Base-by-base conservation (phyloP, 2,329 filamentous ascomycete genomes). In the Fusarium buxicola region DNA sequence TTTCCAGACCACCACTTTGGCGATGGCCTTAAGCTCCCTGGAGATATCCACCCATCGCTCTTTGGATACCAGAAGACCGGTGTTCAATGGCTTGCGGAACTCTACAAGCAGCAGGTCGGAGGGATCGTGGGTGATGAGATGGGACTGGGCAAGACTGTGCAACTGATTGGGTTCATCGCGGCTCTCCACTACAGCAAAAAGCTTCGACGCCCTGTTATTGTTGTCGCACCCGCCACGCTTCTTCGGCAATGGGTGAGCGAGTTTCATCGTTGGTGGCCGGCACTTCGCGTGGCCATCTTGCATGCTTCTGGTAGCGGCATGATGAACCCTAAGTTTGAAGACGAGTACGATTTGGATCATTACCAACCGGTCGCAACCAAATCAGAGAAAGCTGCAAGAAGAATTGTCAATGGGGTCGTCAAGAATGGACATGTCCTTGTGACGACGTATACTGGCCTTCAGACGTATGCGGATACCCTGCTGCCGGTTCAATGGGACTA, bases 251-350 rank as follows among this genome's bases (percentile, higher is more conserved):
- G 95, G 95, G 95, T 97, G 11, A 96, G 96, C 64, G 95, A 99
- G 73, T 98, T 99, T 69, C 96, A 99, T 77, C 88, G 90, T 11
- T 99, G 96, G 96, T 99, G 96, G 96, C 95, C 95, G n/a, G 90
- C 95, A n/a, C 81, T 99, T 28, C 87, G 96, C 36, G 95, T 99
- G 6, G 96, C 94, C 0, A 98, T 99, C 60, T 76, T 99, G 44
- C 95, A 99, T 74, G 92, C 92, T 1, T 97, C 95, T 5, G 95
- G 95, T 3, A 98, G 93, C 74, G 96, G 95, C 15, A 98, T 99
- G 94, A 80, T 97, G 49, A 93, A 96, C 65, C 81, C 96, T n/a
- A 78, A 88, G 76, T 74, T 87, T 71, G 78, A 87, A 75, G 76
- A 86, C 67, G 77, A 81, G 13, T 80, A 82, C 51, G 80, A 83